phyloP scores from a whole-genome alignment of 2,329 filamentous ascomycete genomes.

The Cladosporium sp. region DNA sequence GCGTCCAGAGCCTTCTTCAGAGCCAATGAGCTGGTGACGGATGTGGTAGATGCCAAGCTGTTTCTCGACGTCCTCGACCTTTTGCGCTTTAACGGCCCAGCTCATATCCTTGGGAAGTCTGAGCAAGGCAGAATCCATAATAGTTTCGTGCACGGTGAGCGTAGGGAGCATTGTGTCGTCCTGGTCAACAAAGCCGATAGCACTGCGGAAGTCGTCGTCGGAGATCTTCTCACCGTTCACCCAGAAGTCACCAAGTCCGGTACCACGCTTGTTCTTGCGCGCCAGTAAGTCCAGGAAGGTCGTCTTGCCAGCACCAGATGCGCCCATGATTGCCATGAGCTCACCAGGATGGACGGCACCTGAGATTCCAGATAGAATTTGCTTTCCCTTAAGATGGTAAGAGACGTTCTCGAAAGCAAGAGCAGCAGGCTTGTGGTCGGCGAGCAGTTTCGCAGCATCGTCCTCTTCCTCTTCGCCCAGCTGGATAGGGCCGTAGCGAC shows the following conservation, averaged over 20 bases:
- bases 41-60: constrained; percentile 94
- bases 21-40: constrained; percentile 90
- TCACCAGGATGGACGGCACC: constrained; percentile 94
- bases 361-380: constrained; percentile 74
- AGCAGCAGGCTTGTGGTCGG: constrained; percentile 85
- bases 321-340: constrained; percentile 95
- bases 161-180: constrained; percentile 96
- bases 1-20: constrained; percentile 87
- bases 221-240: constrained; percentile 88
- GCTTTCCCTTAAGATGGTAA: constrained; percentile 81
- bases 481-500: constrained; percentile 66
- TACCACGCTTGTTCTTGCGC: constrained; percentile 91
- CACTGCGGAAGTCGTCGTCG: constrained; percentile 80
- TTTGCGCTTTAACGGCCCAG: constrained; percentile 78
- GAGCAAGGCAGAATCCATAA: constrained; percentile 86
- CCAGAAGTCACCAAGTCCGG: constrained; percentile 74
- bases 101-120: constrained; percentile 92
- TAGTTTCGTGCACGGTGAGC: constrained; percentile 95
- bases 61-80: constrained; percentile 87
- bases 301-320: constrained; percentile 94
- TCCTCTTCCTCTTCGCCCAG: constrained; percentile 81
- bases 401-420: constrained; percentile 84
- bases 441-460: constrained; percentile 78
- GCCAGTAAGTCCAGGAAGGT: constrained; percentile 95
- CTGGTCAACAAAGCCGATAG: constrained; percentile 96